These are phyloP conservation scores for Malassezia restricta DNA, from an alignment of 1,284 basidiomycete genomes.

Conservation along the genomic window DNA sequence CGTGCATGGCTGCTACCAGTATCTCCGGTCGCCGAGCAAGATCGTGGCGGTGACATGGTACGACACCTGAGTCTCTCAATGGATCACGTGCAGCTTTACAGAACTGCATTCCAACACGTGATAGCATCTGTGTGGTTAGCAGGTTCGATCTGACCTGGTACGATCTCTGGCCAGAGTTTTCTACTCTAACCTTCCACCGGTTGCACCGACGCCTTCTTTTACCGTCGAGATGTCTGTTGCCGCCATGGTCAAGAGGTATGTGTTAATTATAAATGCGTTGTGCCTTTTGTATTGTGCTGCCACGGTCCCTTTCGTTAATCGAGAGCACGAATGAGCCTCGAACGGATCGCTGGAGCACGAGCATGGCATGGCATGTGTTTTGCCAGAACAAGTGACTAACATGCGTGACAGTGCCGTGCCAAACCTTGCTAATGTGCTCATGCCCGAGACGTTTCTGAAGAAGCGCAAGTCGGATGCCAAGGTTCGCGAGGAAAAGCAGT, in stretches of 20 bases:
- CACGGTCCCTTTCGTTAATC: neutral
- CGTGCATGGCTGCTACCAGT: too few relatives aligned
- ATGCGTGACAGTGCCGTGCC: slow-evolving; percentile 32
- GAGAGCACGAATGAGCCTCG: neutral
- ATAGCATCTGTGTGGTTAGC: neutral
- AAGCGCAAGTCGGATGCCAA: slow-evolving; percentile 98
- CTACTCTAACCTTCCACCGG: slow-evolving; percentile 14
- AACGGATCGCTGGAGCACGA: too few relatives aligned
- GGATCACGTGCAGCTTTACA: neutral
- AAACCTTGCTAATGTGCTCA: slow-evolving; percentile 39
- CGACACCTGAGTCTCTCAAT: too few relatives aligned
- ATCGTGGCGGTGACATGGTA: too few relatives aligned
- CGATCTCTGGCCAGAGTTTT: slow-evolving; percentile 9
- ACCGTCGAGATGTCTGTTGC: slow-evolving; percentile 31
- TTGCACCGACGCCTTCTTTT: slow-evolving; percentile 11
- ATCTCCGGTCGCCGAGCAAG: too few relatives aligned
- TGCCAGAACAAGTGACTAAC: neutral
- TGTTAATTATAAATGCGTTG: neutral
- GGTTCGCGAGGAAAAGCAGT: slow-evolving; percentile 85
- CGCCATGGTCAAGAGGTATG: slow-evolving; percentile 28
- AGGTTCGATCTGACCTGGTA: slow-evolving; percentile 1
- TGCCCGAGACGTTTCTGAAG: slow-evolving; percentile 47
- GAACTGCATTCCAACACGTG: slow-evolving; percentile 10
- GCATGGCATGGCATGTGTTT: too few relatives aligned
- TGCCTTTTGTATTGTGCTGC: neutral